Evolutionary conservation across 495 filamentous ascomycete species (phyloP).

Genomic region (Aspergillus biplanus): DNA sequence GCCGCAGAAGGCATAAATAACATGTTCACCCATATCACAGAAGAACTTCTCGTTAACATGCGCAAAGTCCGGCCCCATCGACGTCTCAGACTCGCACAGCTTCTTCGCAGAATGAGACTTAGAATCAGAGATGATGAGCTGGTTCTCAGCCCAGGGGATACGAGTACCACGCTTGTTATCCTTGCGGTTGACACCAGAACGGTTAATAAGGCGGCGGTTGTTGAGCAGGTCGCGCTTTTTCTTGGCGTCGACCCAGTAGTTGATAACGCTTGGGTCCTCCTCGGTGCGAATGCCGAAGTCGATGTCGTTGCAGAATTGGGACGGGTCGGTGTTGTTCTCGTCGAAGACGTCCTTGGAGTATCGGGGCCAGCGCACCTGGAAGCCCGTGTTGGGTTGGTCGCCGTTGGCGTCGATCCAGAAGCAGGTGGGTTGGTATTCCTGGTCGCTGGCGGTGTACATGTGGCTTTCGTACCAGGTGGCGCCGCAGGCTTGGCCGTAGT

Average conservation of each 20-base stretch:
- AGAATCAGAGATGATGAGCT: conserved; percentile 14
- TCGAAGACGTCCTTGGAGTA: conserved; percentile 10
- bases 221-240: not conserved
- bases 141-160: conserved; percentile 3
- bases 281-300: conserved; percentile 21
- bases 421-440: conserved; percentile 19
- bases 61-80: conserved; percentile 22
- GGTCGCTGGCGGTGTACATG: conserved; percentile 19
- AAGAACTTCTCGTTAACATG: conserved; percentile 12
- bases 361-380: conserved; percentile 19
- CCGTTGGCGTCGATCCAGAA: conserved; percentile 23
- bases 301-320: conserved; percentile 14
- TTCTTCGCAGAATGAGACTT: conserved; percentile 6
- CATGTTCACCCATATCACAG: conserved; percentile 14
- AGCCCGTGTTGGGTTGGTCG: conserved; percentile 20
- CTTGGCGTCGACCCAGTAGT: conserved; percentile 5
- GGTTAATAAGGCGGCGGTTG: conserved; percentile 3
- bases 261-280: conserved; percentile 14
- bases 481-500: conserved; percentile 20
- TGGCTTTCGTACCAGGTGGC: conserved; percentile 20
- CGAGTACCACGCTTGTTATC: not conserved
- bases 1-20: too few species aligned
- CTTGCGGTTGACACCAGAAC: not conserved
- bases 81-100: conserved; percentile 15
- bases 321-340: conserved; percentile 14